phyloP scores from a whole-genome alignment of 2,329 filamentous ascomycete species.

The Exophiala mesophila region DNA sequence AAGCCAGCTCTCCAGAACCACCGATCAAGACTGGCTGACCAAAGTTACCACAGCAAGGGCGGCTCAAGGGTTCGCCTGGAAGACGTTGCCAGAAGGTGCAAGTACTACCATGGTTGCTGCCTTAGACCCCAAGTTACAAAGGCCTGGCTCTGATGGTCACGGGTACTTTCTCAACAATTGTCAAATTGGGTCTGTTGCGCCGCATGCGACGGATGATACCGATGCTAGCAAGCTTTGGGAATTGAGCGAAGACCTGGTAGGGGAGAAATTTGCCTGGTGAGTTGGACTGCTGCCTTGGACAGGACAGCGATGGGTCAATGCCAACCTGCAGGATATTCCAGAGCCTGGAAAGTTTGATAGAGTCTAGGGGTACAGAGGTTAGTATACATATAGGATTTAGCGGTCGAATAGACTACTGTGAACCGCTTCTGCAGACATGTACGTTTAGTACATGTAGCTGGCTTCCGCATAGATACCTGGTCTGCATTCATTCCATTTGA shows the following conservation, averaged over 20 bases:
- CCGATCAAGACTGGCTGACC: slow-evolving; percentile 4
- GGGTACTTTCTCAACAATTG: slow-evolving; percentile 33
- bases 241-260: slow-evolving; percentile 37
- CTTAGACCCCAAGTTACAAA: slow-evolving; percentile 37
- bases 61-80: slow-evolving; percentile 16
- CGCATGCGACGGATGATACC: slow-evolving; percentile 31
- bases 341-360: too few relatives aligned
- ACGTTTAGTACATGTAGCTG: too few relatives aligned
- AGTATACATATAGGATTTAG: too few relatives aligned
- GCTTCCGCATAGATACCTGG: too few relatives aligned
- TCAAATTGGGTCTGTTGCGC: slow-evolving; percentile 27
- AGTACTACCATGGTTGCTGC: slow-evolving; percentile 40
- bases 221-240: slow-evolving; percentile 37
- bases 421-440: too few relatives aligned
- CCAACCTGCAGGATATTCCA: too few relatives aligned
- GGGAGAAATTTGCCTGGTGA: slow-evolving; percentile 35
- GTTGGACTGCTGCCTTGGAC: too few relatives aligned
- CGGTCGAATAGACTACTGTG: too few relatives aligned
- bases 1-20: slow-evolving; percentile 11
- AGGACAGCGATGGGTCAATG: too few relatives aligned
- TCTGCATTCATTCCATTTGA: too few relatives aligned
- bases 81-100: slow-evolving; percentile 38
- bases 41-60: not conserved
- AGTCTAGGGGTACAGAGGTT: too few relatives aligned
- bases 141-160: slow-evolving; percentile 4